Evolutionary conservation across 2,329 filamentous ascomycete genomes (phyloP), one percentile per base, ranked within the genome.

Genomic region (Chalaropsis ovoidea): DNA sequence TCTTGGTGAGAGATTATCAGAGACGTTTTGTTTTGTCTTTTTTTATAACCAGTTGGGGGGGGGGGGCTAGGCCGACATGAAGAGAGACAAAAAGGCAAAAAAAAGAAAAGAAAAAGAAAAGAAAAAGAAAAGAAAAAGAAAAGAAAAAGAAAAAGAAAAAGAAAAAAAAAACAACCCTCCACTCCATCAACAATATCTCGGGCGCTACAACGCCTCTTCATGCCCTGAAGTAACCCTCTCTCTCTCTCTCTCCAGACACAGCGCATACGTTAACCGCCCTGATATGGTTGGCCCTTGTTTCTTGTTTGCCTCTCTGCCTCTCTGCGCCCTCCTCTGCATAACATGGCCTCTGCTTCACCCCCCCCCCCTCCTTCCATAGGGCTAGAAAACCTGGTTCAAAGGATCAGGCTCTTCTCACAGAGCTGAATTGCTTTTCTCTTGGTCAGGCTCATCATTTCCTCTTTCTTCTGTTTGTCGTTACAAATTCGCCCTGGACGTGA

Each of bases 331-430:
- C 45, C 35, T 39, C 35, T 39, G 35, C 35, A 39, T 39, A 31
- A 3, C 6, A 31, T 39, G 8, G 10, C 7, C 15, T 52, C 10
- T 52, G 24, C 24, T 15, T 3, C 24, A 52, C 47, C 47, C 47
- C 47, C n/a, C 47, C 19, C 45, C 45, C 45, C 22, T 22, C 45
- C 31, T 24, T n/a, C 31, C 27, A 56, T 56, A 56, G 52, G 52
- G 52, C 52, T 56, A 56, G 52, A 3, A 56, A 56, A 35, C 52
- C 52, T 56, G 52, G 52, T n/a, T 56, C 13, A 35, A 31, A 56
- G 52, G 52, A 56, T 56, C 27, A 56, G 52, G 52, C 52, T 35
- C 52, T 56, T n/a, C 11, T 56, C 24, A 24, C 8, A 24, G 47
- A 52, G 19, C 47, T 52, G 47, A 52, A 19, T 11, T 52, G 19